Base-by-base conservation (phyloP, 768 basidiomycete species). In the Kwoniella europaea region DNA sequence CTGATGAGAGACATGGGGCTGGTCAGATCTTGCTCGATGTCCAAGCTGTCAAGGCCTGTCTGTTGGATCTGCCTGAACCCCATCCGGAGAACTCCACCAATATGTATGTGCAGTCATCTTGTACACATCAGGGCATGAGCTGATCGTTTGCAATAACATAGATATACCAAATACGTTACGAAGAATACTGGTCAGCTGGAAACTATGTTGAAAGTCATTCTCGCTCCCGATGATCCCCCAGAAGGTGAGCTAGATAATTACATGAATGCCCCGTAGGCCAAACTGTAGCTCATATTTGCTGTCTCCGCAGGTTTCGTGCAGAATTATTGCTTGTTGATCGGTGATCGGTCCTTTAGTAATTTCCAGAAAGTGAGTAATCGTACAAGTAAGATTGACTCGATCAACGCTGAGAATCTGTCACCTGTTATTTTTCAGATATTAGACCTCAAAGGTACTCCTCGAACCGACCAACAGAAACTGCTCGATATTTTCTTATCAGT, bases 291-390 rank as follows among this genome's bases (percentile, higher is more conserved):
- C 54, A 67, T 27, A 29, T 22, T 50, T 4, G 6, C 6, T 35
- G 35, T 10, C n/a, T 56, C 41, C 3, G 2, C 35, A 74, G 79
- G 91, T 2, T 98, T 99, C 79, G 92, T 98, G 71, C 87, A 94
- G 66, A 98, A 98, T 79, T 99, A 98, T 80, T 94, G 93, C 9
- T 87, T 98, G 27, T 87, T 98, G 67, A 92, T 99, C 72, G 93
- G 93, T 24, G 96, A 98, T 84, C 90, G 91, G 5, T 95, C 94
- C 2, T 95, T 95, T 84, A 91, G 91, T 41, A 98, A 98, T 84
- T 99, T 99, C 86, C 97, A 98, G 86, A 99, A 99, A 89, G 94
- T 91, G 43, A 50, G 84, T 65, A 42, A 13, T 44, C 54, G 50
- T 44, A 42, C 50, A 41, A 54, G 3, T n/a, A 50, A 10, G 10